Evolutionary conservation across 495 filamentous ascomycete genomes (phyloP), one percentile per base, ranked within the genome.

Genomic region (Astrothelium macrocarpum): DNA sequence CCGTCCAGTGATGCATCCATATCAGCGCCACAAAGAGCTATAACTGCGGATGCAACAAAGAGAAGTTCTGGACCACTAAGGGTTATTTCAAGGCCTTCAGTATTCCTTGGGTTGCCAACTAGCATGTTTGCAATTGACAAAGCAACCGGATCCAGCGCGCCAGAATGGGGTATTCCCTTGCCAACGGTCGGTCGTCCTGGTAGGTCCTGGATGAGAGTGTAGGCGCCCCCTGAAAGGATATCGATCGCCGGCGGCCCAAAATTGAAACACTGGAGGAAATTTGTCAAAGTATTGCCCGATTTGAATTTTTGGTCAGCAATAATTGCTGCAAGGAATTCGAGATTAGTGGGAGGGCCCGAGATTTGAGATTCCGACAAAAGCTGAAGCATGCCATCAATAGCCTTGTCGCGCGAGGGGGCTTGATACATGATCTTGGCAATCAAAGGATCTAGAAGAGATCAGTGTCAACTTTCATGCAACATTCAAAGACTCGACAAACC

Each of bases 351-450:
- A 1, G 83, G 78, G 0, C 84, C 84, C 65, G 78, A 80, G 26
- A 87, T 76, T 20, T 66, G 67, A 0, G 78, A 78, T 12, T 73
- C 63, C 4, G 71, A 66, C 26, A 85, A 65, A 0, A 80, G 67
- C 11, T 72, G 66, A 29, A 71, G 65, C 71, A 85, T 77, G 1
- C 74, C 75, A 45, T 76, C 60, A 23, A 83, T 78, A 2, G 80
- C 72, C 18, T 75, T 65, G 25, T 75, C 63, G 62, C 83, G 71
- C 18, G 71, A 74, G 16, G 70, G 62, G 0, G 71, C 71, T 66
- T 85, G 79, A 23, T 77, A 76, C 76, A 87, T 86, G 4, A 85
- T 73, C 65, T 87, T 87, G 29, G 82, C 84, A 58, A 87, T 71
- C n/a, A 87, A 68, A 2, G 84, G 82, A 71, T 87, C 82, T 79